These are phyloP conservation scores for Lactarius quietus DNA, from an alignment of 768 basidiomycete species.

Conservation along the genomic window DNA sequence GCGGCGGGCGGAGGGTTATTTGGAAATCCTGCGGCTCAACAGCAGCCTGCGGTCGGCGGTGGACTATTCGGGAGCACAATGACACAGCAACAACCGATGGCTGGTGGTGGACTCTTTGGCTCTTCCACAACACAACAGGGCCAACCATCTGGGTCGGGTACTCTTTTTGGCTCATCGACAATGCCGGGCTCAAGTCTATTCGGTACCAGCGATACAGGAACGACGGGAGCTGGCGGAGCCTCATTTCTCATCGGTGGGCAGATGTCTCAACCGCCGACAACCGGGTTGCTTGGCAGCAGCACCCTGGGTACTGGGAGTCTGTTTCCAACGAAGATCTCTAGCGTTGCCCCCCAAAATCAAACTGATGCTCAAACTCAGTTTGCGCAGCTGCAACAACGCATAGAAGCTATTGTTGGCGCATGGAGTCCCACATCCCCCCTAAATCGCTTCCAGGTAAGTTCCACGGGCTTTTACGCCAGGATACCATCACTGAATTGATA, in stretches of 20 bases:
- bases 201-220: not conserved
- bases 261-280: slow-evolving; percentile 19
- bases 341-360: slow-evolving; percentile 42
- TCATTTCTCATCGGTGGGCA: slow-evolving; percentile 13
- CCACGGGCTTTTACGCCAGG: not conserved
- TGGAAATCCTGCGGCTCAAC: slow-evolving; percentile 28
- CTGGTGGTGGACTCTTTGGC: slow-evolving; percentile 16
- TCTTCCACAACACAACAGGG: slow-evolving; percentile 6
- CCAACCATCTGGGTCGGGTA: slow-evolving; percentile 6
- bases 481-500: slow-evolving; percentile 1
- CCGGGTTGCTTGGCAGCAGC: slow-evolving; percentile 27
- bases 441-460: slow-evolving; percentile 76
- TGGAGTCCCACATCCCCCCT: slow-evolving; percentile 68
- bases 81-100: slow-evolving; percentile 4
- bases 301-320: slow-evolving; percentile 22
- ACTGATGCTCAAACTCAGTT: slow-evolving; percentile 63
- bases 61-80: slow-evolving; percentile 29
- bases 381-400: slow-evolving; percentile 48
- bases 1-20: slow-evolving; percentile 30
- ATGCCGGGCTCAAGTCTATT: slow-evolving; percentile 2
- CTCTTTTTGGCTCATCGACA: slow-evolving; percentile 14
- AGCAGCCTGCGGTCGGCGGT: slow-evolving; percentile 17
- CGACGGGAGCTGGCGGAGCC: not conserved
- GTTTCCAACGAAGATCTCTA: slow-evolving; percentile 32
- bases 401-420: slow-evolving; percentile 61